Evolutionary conservation across 345 rosid species (phyloP), one percentile per base, ranked within the genome.

Genomic region (Stellera chamaejasme): DNA sequence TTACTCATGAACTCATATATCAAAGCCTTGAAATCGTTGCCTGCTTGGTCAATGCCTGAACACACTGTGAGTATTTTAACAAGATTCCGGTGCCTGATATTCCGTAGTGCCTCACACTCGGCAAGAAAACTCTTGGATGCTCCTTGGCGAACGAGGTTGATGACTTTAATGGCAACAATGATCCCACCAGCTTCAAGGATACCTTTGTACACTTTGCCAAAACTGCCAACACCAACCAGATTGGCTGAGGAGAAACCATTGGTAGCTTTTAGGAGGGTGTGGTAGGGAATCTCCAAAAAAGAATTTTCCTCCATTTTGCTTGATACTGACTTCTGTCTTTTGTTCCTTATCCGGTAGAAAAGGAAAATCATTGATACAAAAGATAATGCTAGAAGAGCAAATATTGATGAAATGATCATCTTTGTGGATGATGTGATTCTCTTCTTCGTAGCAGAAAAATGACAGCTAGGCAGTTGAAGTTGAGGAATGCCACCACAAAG

Each of bases 401-500:
- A 45, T 26, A 25, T 11, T n/a, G 64, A 50, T 2, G 32, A 36
- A 25, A 56, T 2, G 45, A 55, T 42, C 8, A 44, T 10, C 13
- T 13, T 26, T 5, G 13, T 13, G 14, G 50, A 45, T 27, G 13
- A 49, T 26, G 23, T 27, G 7, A 13, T 43, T 50, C 39, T 10
- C 10, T 8, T 7, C 4, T 0, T 26, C 50, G 10, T 2, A 23
- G 10, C 2, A 15, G 51, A 9, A 25, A n/a, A n/a, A 49, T 43
- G 45, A 13, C 75, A 70, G 16, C 27, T 14, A 1, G 60, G 62
- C 42, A 65, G 48, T 14, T 58, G 43, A 19, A 42, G 27, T 10
- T 36, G 13, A 11, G 58, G 52, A 10, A 58, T 13, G 9, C 79
- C 83, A 10, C 79, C 73, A 53, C 77, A 78, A 23, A 78, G 75